Evolutionary conservation across 495 filamentous ascomycete species (phyloP).

Genomic region (Aspergillus incahuasiensis): DNA sequence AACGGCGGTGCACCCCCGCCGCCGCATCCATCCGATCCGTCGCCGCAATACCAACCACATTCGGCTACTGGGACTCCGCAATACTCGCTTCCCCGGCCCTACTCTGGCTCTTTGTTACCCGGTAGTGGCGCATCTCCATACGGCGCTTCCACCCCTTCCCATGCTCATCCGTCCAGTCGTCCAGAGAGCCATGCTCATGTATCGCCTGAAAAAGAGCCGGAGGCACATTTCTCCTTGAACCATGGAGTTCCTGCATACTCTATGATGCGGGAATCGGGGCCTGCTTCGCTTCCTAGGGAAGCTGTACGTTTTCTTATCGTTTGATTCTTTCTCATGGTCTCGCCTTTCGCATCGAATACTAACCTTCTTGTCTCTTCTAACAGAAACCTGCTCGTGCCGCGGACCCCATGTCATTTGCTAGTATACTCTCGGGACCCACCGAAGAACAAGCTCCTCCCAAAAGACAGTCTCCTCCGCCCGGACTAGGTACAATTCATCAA

Average conservation of each 20-base stretch:
- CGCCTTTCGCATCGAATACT: too few species aligned
- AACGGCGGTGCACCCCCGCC: slow-evolving; percentile 47
- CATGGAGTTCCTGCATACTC: slow-evolving; percentile 31
- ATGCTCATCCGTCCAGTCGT: slow-evolving; percentile 43
- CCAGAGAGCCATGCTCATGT: slow-evolving; percentile 42
- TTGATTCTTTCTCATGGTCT: too few species aligned
- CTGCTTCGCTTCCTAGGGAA: slow-evolving; percentile 39
- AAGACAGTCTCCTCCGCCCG: slow-evolving; percentile 34
- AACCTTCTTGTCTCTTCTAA: slow-evolving; percentile 4
- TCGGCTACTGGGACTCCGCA: slow-evolving; percentile 30
- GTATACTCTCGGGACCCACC: slow-evolving; percentile 71
- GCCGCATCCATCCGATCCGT: slow-evolving; percentile 39
- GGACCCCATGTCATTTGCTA: slow-evolving; percentile 88
- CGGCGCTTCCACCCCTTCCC: slow-evolving; percentile 35
- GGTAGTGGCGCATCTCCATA: slow-evolving; percentile 41
- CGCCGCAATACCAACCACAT: slow-evolving; percentile 43
- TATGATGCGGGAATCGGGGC: slow-evolving; percentile 28
- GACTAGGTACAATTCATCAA: slow-evolving; percentile 7
- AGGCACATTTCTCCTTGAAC: slow-evolving; percentile 34
- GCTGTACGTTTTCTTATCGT: slow-evolving; percentile 25
- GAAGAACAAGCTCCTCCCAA: slow-evolving; percentile 48
- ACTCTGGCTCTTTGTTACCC: slow-evolving; percentile 37
- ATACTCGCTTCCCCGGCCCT: slow-evolving; percentile 37
- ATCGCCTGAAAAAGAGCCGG: slow-evolving; percentile 36
- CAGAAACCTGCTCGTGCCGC: slow-evolving; percentile 63